These are phyloP conservation scores for Casuarina glauca DNA, from an alignment of 306 rosid species.

Conservation along the genomic window DNA sequence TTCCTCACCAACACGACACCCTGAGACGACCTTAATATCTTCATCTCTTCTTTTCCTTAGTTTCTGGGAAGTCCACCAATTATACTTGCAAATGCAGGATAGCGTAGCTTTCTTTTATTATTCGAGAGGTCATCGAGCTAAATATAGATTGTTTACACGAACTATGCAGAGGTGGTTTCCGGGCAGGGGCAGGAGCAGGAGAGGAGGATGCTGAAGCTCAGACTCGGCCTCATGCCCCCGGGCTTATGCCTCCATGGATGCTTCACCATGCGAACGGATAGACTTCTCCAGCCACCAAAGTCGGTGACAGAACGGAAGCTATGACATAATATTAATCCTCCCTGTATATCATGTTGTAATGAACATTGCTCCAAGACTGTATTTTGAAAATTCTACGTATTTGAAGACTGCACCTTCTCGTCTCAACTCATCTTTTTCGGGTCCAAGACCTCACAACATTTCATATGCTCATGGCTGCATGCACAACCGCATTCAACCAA, in stretches of 20 bases:
- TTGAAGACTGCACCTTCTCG: not conserved
- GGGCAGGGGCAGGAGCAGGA: conserved; percentile 33
- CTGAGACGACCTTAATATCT: too few species aligned
- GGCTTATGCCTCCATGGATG: conserved; percentile 77
- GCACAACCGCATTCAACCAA: not conserved
- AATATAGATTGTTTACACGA: not conserved
- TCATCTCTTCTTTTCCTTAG: too few species aligned
- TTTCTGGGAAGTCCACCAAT: too few species aligned
- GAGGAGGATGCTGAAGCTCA: conserved; percentile 42
- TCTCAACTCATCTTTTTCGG: too few species aligned
- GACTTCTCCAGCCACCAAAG: not conserved
- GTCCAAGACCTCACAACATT: not conserved
- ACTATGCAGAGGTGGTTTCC: conserved; percentile 49
- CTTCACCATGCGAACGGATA: conserved; percentile 41
- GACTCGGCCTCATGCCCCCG: conserved; percentile 17
- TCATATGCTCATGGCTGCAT: not conserved
- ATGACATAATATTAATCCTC: conserved; percentile 2
- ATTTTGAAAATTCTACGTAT: not conserved
- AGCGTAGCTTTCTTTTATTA: not conserved
- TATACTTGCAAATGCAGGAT: not conserved
- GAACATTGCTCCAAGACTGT: not conserved
- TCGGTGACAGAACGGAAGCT: conserved; percentile 1
- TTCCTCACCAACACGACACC: too few species aligned
- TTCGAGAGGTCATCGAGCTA: not conserved
- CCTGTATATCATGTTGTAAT: not conserved